Evolutionary conservation across 2,329 filamentous ascomycete genomes (phyloP), one percentile per base, ranked within the genome.

Genomic region (Alternaria novae-zelandiae): DNA sequence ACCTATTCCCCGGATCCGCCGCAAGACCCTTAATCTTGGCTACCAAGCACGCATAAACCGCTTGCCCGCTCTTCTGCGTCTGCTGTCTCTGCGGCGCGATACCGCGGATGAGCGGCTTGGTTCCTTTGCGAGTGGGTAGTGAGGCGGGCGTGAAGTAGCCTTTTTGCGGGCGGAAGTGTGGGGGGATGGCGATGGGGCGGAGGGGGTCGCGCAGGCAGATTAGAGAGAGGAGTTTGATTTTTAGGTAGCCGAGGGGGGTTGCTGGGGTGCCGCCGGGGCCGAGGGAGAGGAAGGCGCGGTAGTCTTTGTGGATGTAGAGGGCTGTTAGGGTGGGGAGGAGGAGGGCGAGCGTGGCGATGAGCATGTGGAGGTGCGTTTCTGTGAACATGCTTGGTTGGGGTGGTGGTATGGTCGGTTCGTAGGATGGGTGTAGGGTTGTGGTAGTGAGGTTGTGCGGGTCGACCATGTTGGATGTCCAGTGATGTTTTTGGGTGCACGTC

Each of bases 41-140:
- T 6, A 74, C 71, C 0, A 79, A 67, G 0, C 11, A 55, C 0
- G 12, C 45, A 54, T 87, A 73, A 84, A 86, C 59, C 81, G 79
- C 3, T 83, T 83, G 69, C 83, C 80, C n/a, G 71, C 88, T 87
- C 44, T 84, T 85, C 74, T 96, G 92, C 76, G 90, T 87, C 17
- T 90, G 84, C 79, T 96, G 93, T 3, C 93, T 87, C 74, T 97
- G 93, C 0, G 93, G 93, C 1, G 92, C 93, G 61, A 96, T 92
- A 53, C 93, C 93, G 44, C 84, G 87, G 10, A 94, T 90, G 3
- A 80, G 76, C 2, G 93, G 93, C 1, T 91, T 86, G 1, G 85
- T 83, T 0, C 90, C 90, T 4, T 79, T 74, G 0, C 93, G 89
- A 60, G 84, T 84, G 1, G 90, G 88, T 0, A 96, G 83, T 1